Percentiles rank a stretch among this genome's conserved stretches.
Evolutionary conservation across 179 eudicot genomes (phyloP).

Genomic region (Silene coronaria): DNA sequence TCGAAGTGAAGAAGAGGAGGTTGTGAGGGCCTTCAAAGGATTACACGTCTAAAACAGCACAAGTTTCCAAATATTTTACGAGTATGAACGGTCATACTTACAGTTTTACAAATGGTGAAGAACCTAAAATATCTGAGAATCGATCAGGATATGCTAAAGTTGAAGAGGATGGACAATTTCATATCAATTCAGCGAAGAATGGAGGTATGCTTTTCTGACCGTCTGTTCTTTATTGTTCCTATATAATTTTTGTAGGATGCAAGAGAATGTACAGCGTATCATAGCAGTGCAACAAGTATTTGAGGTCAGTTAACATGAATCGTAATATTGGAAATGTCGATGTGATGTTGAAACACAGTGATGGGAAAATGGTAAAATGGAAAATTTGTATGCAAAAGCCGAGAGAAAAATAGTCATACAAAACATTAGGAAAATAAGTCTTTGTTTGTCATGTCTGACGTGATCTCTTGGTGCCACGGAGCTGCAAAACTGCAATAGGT

Average conservation of each 20-base stretch:
- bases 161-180: not conserved
- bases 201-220: slow-evolving; percentile 17
- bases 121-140: not conserved
- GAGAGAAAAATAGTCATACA: not conserved
- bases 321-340: not conserved
- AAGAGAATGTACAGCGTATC: not conserved
- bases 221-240: not conserved
- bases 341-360: not conserved
- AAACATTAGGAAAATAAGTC: not conserved
- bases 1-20: not conserved
- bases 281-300: not conserved
- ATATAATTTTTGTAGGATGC: not conserved
- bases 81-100: not conserved
- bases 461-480: not conserved
- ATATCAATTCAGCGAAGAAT: slow-evolving; percentile 1
- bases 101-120: slow-evolving; percentile 9
- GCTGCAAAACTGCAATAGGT: not conserved
- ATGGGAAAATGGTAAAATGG: too few relatives aligned
- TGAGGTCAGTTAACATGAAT: not conserved
- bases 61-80: slow-evolving; percentile 9
- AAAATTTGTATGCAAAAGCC: not conserved
- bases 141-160: not conserved
- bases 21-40: not conserved
- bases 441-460: not conserved
- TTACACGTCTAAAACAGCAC: not conserved